These are phyloP conservation scores for Yamadazyma oceani DNA, from an alignment of 1,139 yeast genomes.

Conservation along the genomic window DNA sequence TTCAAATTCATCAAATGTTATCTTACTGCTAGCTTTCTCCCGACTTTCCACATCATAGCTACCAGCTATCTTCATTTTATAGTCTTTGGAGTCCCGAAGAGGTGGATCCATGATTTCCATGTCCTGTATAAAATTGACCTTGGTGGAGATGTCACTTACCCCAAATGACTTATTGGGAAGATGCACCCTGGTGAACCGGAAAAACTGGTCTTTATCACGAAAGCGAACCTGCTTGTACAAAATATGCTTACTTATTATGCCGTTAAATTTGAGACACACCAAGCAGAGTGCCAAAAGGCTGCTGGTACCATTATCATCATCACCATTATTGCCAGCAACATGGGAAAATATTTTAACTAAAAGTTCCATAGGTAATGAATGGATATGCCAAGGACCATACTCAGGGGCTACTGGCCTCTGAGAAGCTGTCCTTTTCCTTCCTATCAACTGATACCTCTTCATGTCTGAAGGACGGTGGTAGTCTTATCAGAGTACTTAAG, in stretches of 20 bases:
- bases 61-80: conserved; percentile 39
- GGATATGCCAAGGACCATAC: conserved; percentile 32
- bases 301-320: too few relatives aligned
- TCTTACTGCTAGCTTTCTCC: conserved; percentile 16
- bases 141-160: conserved; percentile 27
- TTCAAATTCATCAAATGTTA: conserved; percentile 29
- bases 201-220: conserved; percentile 25
- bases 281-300: conserved; percentile 6
- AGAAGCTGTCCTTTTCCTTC: conserved; percentile 28
- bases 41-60: conserved; percentile 33
- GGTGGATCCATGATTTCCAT: conserved; percentile 40
- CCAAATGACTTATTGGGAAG: conserved; percentile 22
- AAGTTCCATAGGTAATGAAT: conserved; percentile 46
- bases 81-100: conserved; percentile 20
- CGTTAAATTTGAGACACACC: conserved; percentile 37
- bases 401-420: conserved; percentile 11
- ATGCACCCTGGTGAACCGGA: conserved; percentile 32
- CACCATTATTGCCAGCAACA: conserved; percentile 18
- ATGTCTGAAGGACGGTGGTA: conserved; percentile 12
- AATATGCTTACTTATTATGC: conserved; percentile 34
- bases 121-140: conserved; percentile 30
- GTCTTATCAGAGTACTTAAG: too few relatives aligned
- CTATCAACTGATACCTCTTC: conserved; percentile 40
- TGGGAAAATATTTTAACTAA: conserved; percentile 31
- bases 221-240: conserved; percentile 36